phyloP scores from a whole-genome alignment of 192 early-diverging fungal species.

The Helicostylum pulchrum region DNA sequence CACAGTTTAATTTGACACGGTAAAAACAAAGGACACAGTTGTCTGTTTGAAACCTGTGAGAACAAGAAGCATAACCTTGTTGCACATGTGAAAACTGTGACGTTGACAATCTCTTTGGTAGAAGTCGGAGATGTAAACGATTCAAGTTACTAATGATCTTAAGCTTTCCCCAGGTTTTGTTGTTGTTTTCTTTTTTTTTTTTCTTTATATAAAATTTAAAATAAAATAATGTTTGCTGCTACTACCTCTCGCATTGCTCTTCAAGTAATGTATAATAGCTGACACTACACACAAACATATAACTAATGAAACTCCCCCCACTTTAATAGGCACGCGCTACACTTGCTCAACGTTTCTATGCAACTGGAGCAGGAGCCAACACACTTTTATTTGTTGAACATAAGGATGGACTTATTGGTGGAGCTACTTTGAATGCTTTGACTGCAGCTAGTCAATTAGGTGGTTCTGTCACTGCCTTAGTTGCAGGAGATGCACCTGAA shows the following conservation, averaged over 20 bases:
- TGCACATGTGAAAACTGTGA: no score
- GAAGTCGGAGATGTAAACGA: no score
- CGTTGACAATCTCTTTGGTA: no score
- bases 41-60: no score
- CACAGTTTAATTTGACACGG: no score
- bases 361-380: conserved; percentile 52
- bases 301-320: background rate
- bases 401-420: conserved; percentile 67
- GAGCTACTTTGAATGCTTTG: conserved; percentile 82
- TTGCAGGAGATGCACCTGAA: conserved; percentile 75
- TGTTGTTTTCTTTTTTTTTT: no score
- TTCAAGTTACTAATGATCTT: no score
- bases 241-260: conserved; percentile 19
- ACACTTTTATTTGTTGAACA: conserved; percentile 90
- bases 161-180: no score
- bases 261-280: conserved; percentile 12
- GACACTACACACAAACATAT: background rate
- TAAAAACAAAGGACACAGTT: no score
- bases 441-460: conserved; percentile 81
- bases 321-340: conserved; percentile 10
- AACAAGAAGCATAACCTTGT: no score
- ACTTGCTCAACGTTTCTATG: conserved; percentile 36
- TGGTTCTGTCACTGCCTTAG: conserved; percentile 82
- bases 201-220: background rate
- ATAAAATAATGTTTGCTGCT: conserved; percentile 12